Percentiles rank a stretch among this genome's conserved stretches.
Conservation (phyloP, 176 grass and related monocot species). For the Oryza brachyantha region DNA sequence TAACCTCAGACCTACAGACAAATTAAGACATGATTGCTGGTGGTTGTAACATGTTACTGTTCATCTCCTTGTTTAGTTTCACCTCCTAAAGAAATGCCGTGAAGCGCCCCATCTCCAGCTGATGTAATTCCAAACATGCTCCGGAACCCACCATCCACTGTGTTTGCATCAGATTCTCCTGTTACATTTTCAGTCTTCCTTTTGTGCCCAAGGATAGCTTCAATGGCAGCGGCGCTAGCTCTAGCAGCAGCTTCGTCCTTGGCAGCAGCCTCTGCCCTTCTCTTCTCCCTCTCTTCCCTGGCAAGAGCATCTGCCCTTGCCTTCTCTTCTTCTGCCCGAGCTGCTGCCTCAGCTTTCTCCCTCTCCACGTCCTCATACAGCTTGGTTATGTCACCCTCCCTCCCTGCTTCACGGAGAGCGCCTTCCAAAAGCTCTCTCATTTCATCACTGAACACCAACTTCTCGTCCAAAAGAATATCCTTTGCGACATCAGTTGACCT, state of each 20-base stretch:
- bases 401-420: slow-evolving; percentile 46
- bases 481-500: slow-evolving; percentile 43
- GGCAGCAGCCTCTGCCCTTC: slow-evolving; percentile 57
- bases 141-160: slow-evolving; percentile 23
- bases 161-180: slow-evolving; percentile 1
- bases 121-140: slow-evolving; percentile 37
- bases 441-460: slow-evolving; percentile 55
- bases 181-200: slow-evolving; percentile 46
- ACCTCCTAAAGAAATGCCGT: not conserved
- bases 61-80: slow-evolving; percentile 21
- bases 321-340: slow-evolving; percentile 55
- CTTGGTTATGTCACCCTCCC: slow-evolving; percentile 56
- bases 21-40: not conserved
- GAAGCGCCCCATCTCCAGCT: slow-evolving; percentile 19
- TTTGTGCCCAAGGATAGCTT: slow-evolving; percentile 62
- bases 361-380: slow-evolving; percentile 66
- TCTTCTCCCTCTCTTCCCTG: slow-evolving; percentile 70
- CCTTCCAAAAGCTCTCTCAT: slow-evolving; percentile 65
- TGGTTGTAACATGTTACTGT: slow-evolving; percentile 17
- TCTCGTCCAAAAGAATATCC: slow-evolving; percentile 59
- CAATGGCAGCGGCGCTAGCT: slow-evolving; percentile 80
- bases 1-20: not conserved
- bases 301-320: slow-evolving; percentile 56
- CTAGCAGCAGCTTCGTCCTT: slow-evolving; percentile 71
- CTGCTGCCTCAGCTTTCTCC: slow-evolving; percentile 60